Base-by-base conservation (phyloP, 1,284 basidiomycete species). In the Naganishia sp. region DNA sequence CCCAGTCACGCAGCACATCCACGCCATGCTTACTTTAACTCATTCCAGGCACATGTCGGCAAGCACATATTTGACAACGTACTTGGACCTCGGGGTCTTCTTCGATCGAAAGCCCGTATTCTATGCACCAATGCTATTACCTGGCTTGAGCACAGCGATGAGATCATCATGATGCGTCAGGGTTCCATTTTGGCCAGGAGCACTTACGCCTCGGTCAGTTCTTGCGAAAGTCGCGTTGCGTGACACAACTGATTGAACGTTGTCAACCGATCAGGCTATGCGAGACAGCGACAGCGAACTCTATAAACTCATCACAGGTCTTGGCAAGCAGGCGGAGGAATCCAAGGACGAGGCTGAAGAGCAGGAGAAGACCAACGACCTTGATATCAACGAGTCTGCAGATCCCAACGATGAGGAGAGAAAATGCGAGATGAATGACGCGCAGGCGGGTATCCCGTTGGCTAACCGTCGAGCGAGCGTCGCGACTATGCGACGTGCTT, bases 71-170 rank as follows among this genome's bases (percentile, higher is more conserved):
- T 79, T 87, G 92, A 95, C 72, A 83, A 90, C 55, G 92, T 97
- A 42, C 89, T 97, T 67, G 94, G 94, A 2, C 93, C 94, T 1
- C 81, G 86, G 63, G 94, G 94, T 65, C 75, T 98, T 2, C 86
- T 98, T 36, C 85, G 88, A 18, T 85, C 85, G 48, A 95, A 95
- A 79, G 92, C 92, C 6, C 84, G 94, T 31, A 84, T 97, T 59
- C 81, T 97, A 3, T 91, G 94, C 67, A 95, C 93, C 23, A 94
- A 97, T 78, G 89, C 89, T 54, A 88, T 97, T 48, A 86, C 92
- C 18, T 94, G 90, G 75, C 83, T 94, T 56, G 85, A 86, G 55
- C 83, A 92, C 67, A 89, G 91, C 56, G 90, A 96, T 75, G 84
- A 89, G 68, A 83, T 97, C 36, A 79, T 86, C 64, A 92, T 89